Evolutionary conservation across 257 asterid species (phyloP), one percentile per base, ranked within the genome.

Genomic region (Primulina huaijiensis): DNA sequence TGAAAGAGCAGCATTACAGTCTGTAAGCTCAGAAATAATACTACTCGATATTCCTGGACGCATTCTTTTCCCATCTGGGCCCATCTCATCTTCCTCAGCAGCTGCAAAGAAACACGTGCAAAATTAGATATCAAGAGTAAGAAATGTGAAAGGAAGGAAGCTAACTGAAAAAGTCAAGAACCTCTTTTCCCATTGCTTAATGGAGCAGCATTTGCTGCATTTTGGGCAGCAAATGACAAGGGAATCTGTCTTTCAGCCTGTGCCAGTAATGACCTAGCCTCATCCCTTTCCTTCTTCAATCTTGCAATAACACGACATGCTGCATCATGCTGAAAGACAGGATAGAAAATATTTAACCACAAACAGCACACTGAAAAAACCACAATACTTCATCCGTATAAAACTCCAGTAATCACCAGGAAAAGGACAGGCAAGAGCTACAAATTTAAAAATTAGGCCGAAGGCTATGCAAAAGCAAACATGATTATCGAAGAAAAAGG

Each of bases 291-390:
- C 81, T 89, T 94, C 82, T 87, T 91, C 71, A 94, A 76, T 83
- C 99, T 88, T 79, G 99, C 98, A 86, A 94, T 94, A 64, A 94
- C 99, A 82, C 98, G 95, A 79, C 99, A 91, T 4, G 99, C 99
- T 52, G 99, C 98, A 77, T 94, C 99, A 83, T 94, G 99, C 98
- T 94, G 87, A 81, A 84, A 55, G 53, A 55, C 63, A 59, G 10
- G 37, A 29, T 58, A 38, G 43, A 68, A 27, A 80, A 71, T 11
- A 63, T 73, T 8, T 33, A 69, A 46, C 27, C 56, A 77, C 27
- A 55, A 56, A 46, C 38, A 46, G 65, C 61, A 68, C 25, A 46
- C 12, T 27, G 23, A 34, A 62, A 7, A 16, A 62, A 29, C 4
- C 50, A 33, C 1, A 2, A 31, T 31, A 31, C 14, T 16, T 30